A percentile compares a stretch with the other conserved stretches of the same genome.
phyloP scores from a whole-genome alignment of 2,329 filamentous ascomycete genomes.

The Aspergillus melleus region DNA sequence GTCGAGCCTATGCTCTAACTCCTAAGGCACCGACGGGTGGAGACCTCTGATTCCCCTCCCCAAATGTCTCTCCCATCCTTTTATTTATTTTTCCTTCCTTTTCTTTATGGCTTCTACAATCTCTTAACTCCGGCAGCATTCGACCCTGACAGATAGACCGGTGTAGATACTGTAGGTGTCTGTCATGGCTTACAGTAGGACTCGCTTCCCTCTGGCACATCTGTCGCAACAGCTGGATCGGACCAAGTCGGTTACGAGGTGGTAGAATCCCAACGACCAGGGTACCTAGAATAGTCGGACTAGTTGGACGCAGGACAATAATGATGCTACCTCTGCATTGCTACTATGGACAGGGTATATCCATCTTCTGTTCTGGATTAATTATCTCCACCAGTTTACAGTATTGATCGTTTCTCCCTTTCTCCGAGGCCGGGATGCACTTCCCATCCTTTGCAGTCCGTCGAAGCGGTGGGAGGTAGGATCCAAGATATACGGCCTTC shows the following conservation, averaged over 20 bases:
- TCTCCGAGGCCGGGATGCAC: not conserved
- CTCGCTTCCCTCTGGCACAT: no score
- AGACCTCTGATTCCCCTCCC: constrained; percentile 13
- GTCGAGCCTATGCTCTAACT: constrained; percentile 15
- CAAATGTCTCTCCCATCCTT: constrained; percentile 2
- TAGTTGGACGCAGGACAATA: not conserved
- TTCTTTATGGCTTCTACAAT: no score
- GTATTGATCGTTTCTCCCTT: not conserved
- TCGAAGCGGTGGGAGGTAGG: not conserved
- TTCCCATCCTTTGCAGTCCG: not conserved
- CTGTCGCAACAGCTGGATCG: not conserved
- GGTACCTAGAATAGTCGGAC: not conserved
- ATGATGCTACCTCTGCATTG: not conserved
- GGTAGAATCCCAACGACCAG: not conserved
- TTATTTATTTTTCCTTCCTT: not conserved
- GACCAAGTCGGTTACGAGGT: not conserved
- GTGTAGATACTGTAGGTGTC: not conserved
- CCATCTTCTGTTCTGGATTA: not conserved
- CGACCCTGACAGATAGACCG: not conserved
- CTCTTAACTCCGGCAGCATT: not conserved
- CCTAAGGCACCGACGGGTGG: constrained; percentile 18
- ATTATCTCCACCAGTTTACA: no score
- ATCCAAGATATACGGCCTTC: not conserved
- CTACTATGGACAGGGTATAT: not conserved
- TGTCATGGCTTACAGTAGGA: not conserved